Conservation (phyloP, 441 rosid species). For the Eruca vesicaria region DNA sequence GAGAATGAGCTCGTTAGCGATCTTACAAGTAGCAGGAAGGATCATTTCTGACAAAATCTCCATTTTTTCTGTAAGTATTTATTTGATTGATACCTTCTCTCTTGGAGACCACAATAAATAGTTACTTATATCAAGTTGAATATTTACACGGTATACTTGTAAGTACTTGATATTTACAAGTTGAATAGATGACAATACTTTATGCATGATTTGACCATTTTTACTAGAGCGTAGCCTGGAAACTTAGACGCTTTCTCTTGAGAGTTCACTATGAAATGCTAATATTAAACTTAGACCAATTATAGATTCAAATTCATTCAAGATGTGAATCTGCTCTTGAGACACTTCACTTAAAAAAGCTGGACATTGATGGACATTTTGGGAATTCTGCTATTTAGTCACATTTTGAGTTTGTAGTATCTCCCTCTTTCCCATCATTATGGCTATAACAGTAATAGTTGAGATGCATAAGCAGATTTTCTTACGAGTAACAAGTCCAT, state of each 20-base stretch:
- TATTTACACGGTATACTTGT: neutral
- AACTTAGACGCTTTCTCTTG: neutral
- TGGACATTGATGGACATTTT: neutral
- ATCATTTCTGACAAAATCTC: constrained; percentile 46
- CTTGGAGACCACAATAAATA: neutral
- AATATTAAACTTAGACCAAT: neutral
- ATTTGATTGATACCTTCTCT: neutral
- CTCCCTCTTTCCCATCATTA: too few species aligned
- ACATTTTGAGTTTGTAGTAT: neutral
- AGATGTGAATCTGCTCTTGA: neutral
- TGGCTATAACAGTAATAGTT: too few species aligned
- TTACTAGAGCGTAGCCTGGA: neutral
- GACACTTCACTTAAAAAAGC: neutral
- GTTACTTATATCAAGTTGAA: neutral
- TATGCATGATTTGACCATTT: neutral
- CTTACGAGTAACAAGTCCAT: neutral
- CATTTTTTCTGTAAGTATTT: constrained; percentile 1
- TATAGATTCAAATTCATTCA: neutral
- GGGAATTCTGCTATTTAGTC: too few species aligned
- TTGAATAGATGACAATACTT: neutral
- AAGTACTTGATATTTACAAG: neutral
- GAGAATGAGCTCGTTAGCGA: constrained; percentile 51
- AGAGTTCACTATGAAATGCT: neutral
- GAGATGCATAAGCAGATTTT: neutral
- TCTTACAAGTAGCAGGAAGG: constrained; percentile 62